These are phyloP conservation scores for Berberis thunbergii DNA, from an alignment of 164 flowering plant genomes.

Conservation along the genomic window DNA sequence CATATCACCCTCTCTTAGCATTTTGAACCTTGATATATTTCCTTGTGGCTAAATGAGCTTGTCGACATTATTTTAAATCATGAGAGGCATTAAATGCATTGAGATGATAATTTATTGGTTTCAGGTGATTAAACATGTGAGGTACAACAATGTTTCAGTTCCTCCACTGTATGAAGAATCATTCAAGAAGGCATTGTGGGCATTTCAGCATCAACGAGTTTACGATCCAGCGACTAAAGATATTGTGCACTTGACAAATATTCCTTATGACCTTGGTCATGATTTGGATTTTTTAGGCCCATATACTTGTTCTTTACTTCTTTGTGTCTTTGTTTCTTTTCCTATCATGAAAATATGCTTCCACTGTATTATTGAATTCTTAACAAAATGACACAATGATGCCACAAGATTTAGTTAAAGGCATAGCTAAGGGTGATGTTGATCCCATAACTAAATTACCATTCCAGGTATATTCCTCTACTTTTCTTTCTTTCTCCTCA, in stretches of 20 bases:
- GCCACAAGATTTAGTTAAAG: conserved; percentile 61
- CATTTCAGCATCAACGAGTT: conserved; percentile 89
- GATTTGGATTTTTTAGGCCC: conserved; percentile 93
- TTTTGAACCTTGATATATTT: background rate
- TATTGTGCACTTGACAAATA: conserved; percentile 55
- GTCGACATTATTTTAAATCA: background rate
- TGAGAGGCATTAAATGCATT: background rate
- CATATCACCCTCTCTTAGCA: background rate
- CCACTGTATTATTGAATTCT: conserved; percentile 13
- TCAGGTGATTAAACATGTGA: conserved; percentile 87
- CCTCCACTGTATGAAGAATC: conserved; percentile 82
- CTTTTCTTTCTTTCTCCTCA: background rate
- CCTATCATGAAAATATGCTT: background rate
- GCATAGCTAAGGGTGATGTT: conserved; percentile 75
- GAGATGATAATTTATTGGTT: conserved; percentile 10
- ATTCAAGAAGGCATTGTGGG: conserved; percentile 81
- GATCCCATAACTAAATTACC: conserved; percentile 83
- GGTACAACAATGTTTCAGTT: conserved; percentile 50
- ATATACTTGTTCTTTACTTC: conserved; percentile 57
- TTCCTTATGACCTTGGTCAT: conserved; percentile 29
- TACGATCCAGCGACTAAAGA: conserved; percentile 65
- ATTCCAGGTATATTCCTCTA: conserved; percentile 48
- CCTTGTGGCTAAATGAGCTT: too few species aligned
- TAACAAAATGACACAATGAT: conserved; percentile 52
- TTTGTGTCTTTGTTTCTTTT: background rate